phyloP scores from a whole-genome alignment of 2,329 filamentous ascomycete genomes.

The Penicillium corylophilum region DNA sequence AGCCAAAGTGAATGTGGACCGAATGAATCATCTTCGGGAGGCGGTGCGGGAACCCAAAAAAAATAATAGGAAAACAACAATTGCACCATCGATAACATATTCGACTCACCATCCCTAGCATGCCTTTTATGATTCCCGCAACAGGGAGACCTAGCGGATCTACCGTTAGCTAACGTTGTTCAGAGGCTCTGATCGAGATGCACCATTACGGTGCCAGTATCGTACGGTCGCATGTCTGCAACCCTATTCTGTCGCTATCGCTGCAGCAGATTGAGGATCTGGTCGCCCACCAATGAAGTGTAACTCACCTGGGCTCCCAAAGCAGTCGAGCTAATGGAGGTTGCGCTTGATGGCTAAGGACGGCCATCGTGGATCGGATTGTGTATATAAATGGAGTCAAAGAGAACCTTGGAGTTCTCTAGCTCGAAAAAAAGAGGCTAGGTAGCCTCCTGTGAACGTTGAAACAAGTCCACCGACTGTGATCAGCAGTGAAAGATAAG shows the following conservation, averaged over 20 bases:
- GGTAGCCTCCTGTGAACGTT: too few species aligned
- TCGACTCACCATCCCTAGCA: slow-evolving; percentile 29
- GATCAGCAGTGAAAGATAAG: slow-evolving; percentile 6
- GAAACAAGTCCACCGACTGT: slow-evolving; percentile 1
- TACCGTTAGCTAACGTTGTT: slow-evolving; percentile 2
- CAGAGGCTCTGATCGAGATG: not conserved
- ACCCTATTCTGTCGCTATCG: not conserved
- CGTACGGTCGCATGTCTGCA: slow-evolving; percentile 10
- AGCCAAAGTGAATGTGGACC: not conserved
- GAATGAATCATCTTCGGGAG: slow-evolving; percentile 20
- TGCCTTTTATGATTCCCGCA: slow-evolving; percentile 19
- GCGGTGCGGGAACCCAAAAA: slow-evolving; percentile 22
- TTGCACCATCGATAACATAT: slow-evolving; percentile 26
- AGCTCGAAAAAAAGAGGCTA: not conserved
- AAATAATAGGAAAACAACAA: too few species aligned
- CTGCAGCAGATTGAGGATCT: not conserved
- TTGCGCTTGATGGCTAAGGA: slow-evolving; percentile 12
- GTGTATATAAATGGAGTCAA: not conserved
- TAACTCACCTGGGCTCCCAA: slow-evolving; percentile 36
- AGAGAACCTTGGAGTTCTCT: not conserved
- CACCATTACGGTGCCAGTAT: not conserved
- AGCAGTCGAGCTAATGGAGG: slow-evolving; percentile 29
- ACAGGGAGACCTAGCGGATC: slow-evolving; percentile 13
- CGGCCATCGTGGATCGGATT: slow-evolving; percentile 8
- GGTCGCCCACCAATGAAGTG: not conserved